Conservation (phyloP, 441 rosid species). For the Pelargonium cotyledonis region DNA sequence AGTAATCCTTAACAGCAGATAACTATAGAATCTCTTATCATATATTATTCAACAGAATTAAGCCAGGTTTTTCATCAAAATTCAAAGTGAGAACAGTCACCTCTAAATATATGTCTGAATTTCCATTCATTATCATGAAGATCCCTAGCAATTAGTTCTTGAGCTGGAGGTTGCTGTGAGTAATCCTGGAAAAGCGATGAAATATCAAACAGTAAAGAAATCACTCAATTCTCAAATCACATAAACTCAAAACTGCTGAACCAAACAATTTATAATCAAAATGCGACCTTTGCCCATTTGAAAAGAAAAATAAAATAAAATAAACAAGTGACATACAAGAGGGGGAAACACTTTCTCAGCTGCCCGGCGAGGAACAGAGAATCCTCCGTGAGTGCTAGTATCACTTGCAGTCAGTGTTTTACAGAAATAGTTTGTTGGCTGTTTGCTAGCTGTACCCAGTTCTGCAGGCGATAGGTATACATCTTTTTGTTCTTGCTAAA, state of each 20-base stretch:
- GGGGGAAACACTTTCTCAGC: conserved; percentile 99
- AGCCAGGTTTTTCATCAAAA: too few species aligned
- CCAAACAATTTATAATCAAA: too few species aligned
- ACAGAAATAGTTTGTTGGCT: conserved; percentile 95
- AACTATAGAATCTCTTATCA: too few species aligned
- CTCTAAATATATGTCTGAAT: conserved; percentile 95
- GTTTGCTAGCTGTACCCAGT: conserved; percentile 75
- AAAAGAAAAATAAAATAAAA: too few species aligned
- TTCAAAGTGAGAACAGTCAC: conserved; percentile 26
- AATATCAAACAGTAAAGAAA: too few species aligned
- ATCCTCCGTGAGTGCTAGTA: conserved; percentile 99
- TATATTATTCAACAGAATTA: too few species aligned
- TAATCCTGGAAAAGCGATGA: conserved; percentile 48
- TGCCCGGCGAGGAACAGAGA: conserved; percentile 97
- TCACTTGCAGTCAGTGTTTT: conserved; percentile 97
- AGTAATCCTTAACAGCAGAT: too few species aligned
- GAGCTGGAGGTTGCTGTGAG: conserved; percentile 88
- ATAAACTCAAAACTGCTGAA: too few species aligned
- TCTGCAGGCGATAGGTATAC: conserved; percentile 66
- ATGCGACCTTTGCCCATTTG: too few species aligned
- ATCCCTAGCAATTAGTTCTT: conserved; percentile 93
- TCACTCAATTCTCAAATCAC: too few species aligned
- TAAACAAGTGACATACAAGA: too few species aligned
- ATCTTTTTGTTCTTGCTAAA: conserved; percentile 93
- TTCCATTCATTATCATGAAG: conserved; percentile 97